Evolutionary conservation across 495 filamentous ascomycete species (phyloP).

Genomic region (Mycothermus thermophilus): DNA sequence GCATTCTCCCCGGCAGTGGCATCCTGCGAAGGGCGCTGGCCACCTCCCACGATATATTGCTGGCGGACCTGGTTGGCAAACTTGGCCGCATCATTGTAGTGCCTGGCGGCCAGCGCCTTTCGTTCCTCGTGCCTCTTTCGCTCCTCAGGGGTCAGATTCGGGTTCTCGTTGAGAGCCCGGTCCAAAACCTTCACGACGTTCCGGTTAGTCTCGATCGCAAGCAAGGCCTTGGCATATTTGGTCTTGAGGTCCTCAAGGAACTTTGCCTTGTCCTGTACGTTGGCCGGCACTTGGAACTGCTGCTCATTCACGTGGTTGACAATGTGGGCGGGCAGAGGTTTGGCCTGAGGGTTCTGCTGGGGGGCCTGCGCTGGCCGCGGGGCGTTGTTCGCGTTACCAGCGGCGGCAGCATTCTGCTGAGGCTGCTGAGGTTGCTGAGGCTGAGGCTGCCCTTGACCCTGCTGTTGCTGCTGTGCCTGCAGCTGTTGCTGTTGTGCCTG

Average conservation of each 20-base stretch:
- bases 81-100: constrained; percentile 17
- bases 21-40: constrained; percentile 11
- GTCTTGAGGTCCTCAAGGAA: constrained; percentile 19
- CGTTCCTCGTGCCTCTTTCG: constrained; percentile 19
- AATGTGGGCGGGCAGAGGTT: constrained; percentile 17
- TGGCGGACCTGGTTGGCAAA: constrained; percentile 22
- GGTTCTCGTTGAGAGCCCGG: constrained; percentile 15
- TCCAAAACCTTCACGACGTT: constrained; percentile 14
- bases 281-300: constrained; percentile 16
- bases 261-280: constrained; percentile 13
- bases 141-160: constrained; percentile 20
- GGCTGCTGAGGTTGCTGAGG: constrained; percentile 3
- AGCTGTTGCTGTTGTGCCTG: constrained; percentile 17
- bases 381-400: not conserved
- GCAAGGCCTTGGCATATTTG: constrained; percentile 21
- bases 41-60: constrained; percentile 12
- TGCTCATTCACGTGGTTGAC: constrained; percentile 25
- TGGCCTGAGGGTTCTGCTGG: constrained; percentile 5
- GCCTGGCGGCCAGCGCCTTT: constrained; percentile 19
- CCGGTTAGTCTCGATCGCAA: constrained; percentile 23
- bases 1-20: constrained; percentile 3
- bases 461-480: constrained; percentile 13
- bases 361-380: constrained; percentile 1
- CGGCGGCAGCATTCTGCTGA: not conserved
- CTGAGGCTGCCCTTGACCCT: constrained; percentile 5